phyloP scores from a whole-genome alignment of 495 filamentous ascomycete species.

The Tuber umbilicatum region DNA sequence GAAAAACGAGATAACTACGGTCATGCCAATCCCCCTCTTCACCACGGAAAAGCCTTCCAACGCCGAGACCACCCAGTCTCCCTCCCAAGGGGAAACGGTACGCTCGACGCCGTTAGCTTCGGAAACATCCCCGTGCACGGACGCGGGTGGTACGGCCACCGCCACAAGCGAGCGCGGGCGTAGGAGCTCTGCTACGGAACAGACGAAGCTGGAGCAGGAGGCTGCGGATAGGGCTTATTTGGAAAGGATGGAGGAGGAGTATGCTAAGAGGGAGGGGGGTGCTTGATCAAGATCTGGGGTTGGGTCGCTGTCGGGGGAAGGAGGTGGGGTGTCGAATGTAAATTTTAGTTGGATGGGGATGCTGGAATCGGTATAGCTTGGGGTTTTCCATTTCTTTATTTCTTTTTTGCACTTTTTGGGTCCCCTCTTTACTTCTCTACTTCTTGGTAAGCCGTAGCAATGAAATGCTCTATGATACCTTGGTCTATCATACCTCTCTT shows the following conservation, averaged over 20 bases:
- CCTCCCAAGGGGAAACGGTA: conserved; percentile 16
- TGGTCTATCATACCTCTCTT: not conserved
- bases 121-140: conserved; percentile 8
- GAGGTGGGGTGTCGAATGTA: not conserved
- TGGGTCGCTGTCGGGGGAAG: not conserved
- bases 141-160: conserved; percentile 5
- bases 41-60: conserved; percentile 41
- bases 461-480: not conserved
- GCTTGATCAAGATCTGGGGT: conserved; percentile 46
- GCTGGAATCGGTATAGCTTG: not conserved
- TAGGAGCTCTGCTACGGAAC: conserved; percentile 16
- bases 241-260: conserved; percentile 70
- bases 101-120: conserved; percentile 25
- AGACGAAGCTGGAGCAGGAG: conserved; percentile 38
- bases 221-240: conserved; percentile 60
- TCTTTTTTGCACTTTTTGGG: not conserved
- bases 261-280: conserved; percentile 69
- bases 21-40: conserved; percentile 42
- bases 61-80: conserved; percentile 21
- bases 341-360: not conserved
- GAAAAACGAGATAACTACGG: not conserved
- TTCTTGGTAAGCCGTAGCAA: not conserved
- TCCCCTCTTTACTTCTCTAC: conserved; percentile 2
- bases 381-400: conserved; percentile 1
- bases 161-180: not conserved